These are phyloP conservation scores for Tolypocladium album DNA, from an alignment of 2,329 filamentous ascomycete species.

Conservation along the genomic window DNA sequence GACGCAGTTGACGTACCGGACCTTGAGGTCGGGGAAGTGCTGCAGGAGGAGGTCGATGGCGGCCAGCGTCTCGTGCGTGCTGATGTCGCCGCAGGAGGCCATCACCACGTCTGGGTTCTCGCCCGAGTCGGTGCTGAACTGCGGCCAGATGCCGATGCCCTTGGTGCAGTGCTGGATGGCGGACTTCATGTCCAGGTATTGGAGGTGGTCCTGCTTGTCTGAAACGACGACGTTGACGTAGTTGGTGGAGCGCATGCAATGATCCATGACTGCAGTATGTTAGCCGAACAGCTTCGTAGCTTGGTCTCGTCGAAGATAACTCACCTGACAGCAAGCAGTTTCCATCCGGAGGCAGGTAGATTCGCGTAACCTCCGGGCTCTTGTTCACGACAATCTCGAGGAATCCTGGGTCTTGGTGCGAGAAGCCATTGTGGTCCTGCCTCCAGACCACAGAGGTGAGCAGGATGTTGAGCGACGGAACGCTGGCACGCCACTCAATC, in stretches of 20 bases:
- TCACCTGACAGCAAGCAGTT: constrained; percentile 52
- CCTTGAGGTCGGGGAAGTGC: constrained; percentile 59
- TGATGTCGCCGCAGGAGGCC: constrained; percentile 65
- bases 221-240: constrained; percentile 75
- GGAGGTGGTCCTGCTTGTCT: constrained; percentile 70
- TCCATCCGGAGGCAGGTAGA: constrained; percentile 71
- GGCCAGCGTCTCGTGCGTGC: constrained; percentile 63
- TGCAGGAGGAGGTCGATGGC: constrained; percentile 64
- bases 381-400: constrained; percentile 73
- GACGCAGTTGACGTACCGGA: constrained; percentile 71
- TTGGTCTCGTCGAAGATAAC: neutral
- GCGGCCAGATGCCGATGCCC: constrained; percentile 68
- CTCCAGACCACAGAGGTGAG: constrained; percentile 71
- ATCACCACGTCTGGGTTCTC: constrained; percentile 64
- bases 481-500: constrained; percentile 63
- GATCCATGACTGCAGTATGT: constrained; percentile 50
- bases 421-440: constrained; percentile 78
- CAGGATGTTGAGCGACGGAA: constrained; percentile 70
- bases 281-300: neutral
- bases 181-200: constrained; percentile 63
- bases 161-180: constrained; percentile 69
- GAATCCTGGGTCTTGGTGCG: constrained; percentile 72
- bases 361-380: constrained; percentile 67
- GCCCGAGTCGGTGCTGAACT: constrained; percentile 61
- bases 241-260: constrained; percentile 62